These are phyloP conservation scores for Arabidopsis arenosa DNA, from an alignment of 345 rosid species.

Conservation along the genomic window DNA sequence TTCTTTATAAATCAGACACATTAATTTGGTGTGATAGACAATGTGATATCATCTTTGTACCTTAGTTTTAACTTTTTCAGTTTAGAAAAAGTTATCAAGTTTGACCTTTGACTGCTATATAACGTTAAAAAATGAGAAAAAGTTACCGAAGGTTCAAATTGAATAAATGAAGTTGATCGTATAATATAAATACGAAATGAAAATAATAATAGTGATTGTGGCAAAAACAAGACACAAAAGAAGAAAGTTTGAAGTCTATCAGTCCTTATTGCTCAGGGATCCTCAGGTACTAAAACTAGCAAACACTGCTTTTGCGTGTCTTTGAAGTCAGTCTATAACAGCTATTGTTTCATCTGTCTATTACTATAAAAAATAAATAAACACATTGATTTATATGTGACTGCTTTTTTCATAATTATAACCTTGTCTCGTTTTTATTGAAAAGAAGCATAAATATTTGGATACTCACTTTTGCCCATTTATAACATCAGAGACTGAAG, in stretches of 20 bases:
- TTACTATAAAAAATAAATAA: neutral
- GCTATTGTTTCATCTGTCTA: neutral
- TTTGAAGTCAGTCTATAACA: conserved; percentile 31
- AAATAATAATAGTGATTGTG: neutral
- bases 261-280: neutral
- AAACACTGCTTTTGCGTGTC: conserved; percentile 37
- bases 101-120: conserved; percentile 29
- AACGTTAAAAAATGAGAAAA: neutral
- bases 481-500: neutral
- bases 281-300: conserved; percentile 29
- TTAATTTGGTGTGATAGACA: neutral
- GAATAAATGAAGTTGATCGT: neutral
- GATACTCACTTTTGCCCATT: conserved; percentile 7
- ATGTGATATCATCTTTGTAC: conserved; percentile 28
- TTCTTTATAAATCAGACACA: neutral
- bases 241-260: neutral
- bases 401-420: neutral
- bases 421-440: neutral
- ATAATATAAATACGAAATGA: no score
- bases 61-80: neutral
- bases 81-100: neutral
- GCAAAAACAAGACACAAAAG: neutral
- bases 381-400: neutral
- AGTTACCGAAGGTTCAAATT: neutral
- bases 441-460: neutral